Evolutionary conservation across 192 early-diverging fungal species (phyloP).

Genomic region (Linnemannia hyalina): DNA sequence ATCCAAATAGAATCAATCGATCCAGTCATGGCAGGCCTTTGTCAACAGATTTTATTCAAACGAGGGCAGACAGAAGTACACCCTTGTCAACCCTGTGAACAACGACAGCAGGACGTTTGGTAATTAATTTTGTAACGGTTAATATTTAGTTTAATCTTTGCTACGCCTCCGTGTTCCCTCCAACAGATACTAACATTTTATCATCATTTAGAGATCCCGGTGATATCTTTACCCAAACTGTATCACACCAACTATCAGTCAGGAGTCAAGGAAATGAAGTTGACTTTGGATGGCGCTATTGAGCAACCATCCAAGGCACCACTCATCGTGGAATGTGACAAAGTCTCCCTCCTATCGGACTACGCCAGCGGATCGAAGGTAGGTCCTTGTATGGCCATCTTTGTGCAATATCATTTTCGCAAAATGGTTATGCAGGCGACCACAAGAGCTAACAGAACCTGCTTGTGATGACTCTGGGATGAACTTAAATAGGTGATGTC

Average conservation of each 20-base stretch:
- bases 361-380: conserved; percentile 30
- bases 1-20: conserved; percentile 14
- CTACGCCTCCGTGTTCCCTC: not conserved
- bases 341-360: conserved; percentile 17
- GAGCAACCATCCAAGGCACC: conserved; percentile 9
- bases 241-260: conserved; percentile 10
- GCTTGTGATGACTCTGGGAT: no score
- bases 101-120: conserved; percentile 26
- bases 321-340: conserved; percentile 6
- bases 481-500: conserved; percentile 13
- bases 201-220: conserved; percentile 4
- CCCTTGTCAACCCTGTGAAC: conserved; percentile 8
- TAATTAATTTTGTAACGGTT: not conserved
- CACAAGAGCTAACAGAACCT: no score
- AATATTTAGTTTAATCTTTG: no score
- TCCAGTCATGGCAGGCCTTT: conserved; percentile 15
- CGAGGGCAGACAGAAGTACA: conserved; percentile 21
- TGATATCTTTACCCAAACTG: not conserved
- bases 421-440: no score
- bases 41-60: conserved; percentile 21
- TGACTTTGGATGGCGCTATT: conserved; percentile 15
- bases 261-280: conserved; percentile 22
- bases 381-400: not conserved
- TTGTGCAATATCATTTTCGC: not conserved
- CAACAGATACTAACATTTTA: not conserved